Percentiles rank a stretch among this genome's conserved stretches.
Conservation (phyloP, 805 yeast species). For the Hanseniaspora meyeri region DNA sequence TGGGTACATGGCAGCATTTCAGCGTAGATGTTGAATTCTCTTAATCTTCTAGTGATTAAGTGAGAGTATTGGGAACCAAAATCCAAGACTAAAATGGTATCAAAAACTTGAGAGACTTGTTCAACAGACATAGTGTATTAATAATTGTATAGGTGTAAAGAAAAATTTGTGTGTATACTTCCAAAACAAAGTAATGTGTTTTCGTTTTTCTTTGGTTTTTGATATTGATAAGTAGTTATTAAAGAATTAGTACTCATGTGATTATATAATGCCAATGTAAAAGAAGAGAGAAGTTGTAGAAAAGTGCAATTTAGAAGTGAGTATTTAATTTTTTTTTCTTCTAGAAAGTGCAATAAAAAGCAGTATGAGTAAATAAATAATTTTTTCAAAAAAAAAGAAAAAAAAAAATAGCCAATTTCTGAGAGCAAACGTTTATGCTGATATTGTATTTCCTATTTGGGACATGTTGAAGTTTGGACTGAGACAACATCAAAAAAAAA, state of each 20-base stretch:
- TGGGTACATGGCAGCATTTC: conserved; percentile 99
- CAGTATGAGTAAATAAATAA: neutral
- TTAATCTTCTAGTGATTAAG: conserved; percentile 87
- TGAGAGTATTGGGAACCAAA: conserved; percentile 98
- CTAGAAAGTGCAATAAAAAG: neutral
- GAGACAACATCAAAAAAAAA: neutral
- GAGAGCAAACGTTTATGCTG: no score
- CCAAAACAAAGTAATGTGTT: neutral
- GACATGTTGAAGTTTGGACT: neutral
- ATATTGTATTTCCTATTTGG: neutral
- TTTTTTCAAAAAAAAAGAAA: neutral
- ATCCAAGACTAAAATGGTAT: conserved; percentile 93
- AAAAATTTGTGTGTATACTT: neutral
- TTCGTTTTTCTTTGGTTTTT: conserved; percentile 4
- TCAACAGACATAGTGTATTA: conserved; percentile 19
- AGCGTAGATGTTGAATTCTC: conserved; percentile 96
- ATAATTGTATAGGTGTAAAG: neutral
- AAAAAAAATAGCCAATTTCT: no score
- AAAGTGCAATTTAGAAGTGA: neutral
- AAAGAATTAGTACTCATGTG: no score
- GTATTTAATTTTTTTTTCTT: neutral
- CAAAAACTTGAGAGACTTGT: conserved; percentile 78
- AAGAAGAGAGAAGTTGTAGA: neutral
- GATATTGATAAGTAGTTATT: neutral
- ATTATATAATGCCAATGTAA: no score